These are phyloP conservation scores for Phialocephala sp. DNA, from an alignment of 2,329 filamentous ascomycete genomes.

Conservation along the genomic window DNA sequence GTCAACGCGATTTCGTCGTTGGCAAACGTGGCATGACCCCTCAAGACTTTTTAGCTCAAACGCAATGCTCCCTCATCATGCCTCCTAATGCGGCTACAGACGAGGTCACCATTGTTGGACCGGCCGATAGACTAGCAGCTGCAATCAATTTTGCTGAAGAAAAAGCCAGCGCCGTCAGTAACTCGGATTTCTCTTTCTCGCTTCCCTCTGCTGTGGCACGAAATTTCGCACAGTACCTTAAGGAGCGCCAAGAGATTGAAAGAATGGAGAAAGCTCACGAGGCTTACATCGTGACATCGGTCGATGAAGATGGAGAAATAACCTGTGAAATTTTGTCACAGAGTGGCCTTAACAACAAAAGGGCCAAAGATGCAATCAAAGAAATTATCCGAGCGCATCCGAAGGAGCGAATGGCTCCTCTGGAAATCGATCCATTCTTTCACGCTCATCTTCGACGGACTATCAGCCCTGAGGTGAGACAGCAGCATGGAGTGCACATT, in stretches of 20 bases:
- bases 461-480: slow-evolving; percentile 66
- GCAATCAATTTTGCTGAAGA: slow-evolving; percentile 87
- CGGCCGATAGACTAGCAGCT: slow-evolving; percentile 71
- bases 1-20: slow-evolving; percentile 93
- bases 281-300: slow-evolving; percentile 86
- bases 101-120: slow-evolving; percentile 83
- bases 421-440: slow-evolving; percentile 79
- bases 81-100: slow-evolving; percentile 78
- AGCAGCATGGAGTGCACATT: slow-evolving; percentile 74
- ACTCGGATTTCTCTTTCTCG: slow-evolving; percentile 81
- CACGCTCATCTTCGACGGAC: slow-evolving; percentile 73
- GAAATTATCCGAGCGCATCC: slow-evolving; percentile 76
- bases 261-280: slow-evolving; percentile 81
- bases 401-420: slow-evolving; percentile 69
- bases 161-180: slow-evolving; percentile 85
- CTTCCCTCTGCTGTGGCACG: slow-evolving; percentile 80
- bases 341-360: slow-evolving; percentile 81
- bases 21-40: slow-evolving; percentile 80
- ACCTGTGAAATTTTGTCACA: slow-evolving; percentile 89
- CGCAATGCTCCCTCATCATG: slow-evolving; percentile 86
- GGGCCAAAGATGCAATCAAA: slow-evolving; percentile 76
- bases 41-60: slow-evolving; percentile 87
- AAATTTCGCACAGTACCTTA: slow-evolving; percentile 86
- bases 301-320: slow-evolving; percentile 69
- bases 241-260: slow-evolving; percentile 79